Percentiles rank a stretch among this genome's conserved stretches.
Evolutionary conservation across 177 flowering plant species (phyloP).

Genomic region (Tripterygium wilfordii): DNA sequence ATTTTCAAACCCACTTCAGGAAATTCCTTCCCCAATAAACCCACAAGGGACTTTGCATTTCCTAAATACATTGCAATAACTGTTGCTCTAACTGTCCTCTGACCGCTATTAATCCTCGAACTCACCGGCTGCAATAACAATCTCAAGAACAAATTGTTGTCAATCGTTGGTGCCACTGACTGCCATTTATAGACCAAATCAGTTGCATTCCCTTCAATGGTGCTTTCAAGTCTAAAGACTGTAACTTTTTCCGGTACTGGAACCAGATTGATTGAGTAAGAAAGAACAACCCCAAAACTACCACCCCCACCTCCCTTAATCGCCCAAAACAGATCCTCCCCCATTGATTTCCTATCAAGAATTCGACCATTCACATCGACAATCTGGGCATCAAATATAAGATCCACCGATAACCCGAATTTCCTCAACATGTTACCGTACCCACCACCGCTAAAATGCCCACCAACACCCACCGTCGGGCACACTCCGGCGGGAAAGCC

Average conservation of each 20-base stretch:
- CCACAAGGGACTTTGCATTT: slow-evolving; percentile 11
- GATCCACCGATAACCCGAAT: slow-evolving; percentile 25
- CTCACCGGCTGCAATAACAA: slow-evolving; percentile 17
- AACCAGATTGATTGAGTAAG: slow-evolving; percentile 24
- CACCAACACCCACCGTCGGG: slow-evolving; percentile 32
- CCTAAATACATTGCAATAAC: slow-evolving; percentile 26
- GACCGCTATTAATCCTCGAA: background rate
- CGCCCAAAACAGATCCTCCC: slow-evolving; percentile 46
- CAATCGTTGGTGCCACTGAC: slow-evolving; percentile 14
- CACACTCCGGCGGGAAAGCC: slow-evolving; percentile 34
- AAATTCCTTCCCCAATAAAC: slow-evolving; percentile 11
- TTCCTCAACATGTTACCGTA: slow-evolving; percentile 30
- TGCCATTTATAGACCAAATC: slow-evolving; percentile 28
- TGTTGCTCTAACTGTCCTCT: slow-evolving; percentile 13
- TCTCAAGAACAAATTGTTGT: slow-evolving; percentile 25
- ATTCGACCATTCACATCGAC: slow-evolving; percentile 23
- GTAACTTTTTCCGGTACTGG: slow-evolving; percentile 30
- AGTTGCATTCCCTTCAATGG: slow-evolving; percentile 14
- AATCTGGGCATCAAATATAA: slow-evolving; percentile 24
- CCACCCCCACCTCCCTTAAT: slow-evolving; percentile 41
- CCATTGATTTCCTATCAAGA: slow-evolving; percentile 25
- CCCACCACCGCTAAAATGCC: slow-evolving; percentile 34
- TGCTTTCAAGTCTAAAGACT: slow-evolving; percentile 13
- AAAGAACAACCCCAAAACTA: slow-evolving; percentile 30
- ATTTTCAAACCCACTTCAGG: slow-evolving; percentile 20